A percentile compares a stretch with the other conserved stretches of the same genome.
Conservation (phyloP, 1,284 basidiomycete genomes). For the Meira miltonrushii region DNA sequence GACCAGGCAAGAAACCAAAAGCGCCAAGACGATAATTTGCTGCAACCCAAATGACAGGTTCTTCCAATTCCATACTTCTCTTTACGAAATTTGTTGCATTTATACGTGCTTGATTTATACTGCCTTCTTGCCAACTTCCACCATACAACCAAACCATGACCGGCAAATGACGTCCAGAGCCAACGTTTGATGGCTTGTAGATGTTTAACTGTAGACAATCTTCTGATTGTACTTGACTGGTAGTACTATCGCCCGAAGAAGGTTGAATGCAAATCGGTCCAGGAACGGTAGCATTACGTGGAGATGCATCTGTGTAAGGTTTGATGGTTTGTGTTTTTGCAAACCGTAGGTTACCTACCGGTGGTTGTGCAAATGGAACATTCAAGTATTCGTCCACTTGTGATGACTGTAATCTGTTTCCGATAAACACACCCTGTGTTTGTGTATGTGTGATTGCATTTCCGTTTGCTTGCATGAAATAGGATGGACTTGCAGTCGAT, state of each 20-base stretch:
- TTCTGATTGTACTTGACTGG: conserved; percentile 21
- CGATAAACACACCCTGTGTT: no score
- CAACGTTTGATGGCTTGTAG: conserved; percentile 16
- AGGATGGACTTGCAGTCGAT: no score
- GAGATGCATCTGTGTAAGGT: conserved; percentile 6
- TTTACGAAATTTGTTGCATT: conserved; percentile 30
- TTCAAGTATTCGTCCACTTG: not conserved
- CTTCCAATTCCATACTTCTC: conserved; percentile 18
- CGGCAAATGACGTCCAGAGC: conserved; percentile 13
- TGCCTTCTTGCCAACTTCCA: conserved; percentile 10
- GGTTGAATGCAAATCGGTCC: conserved; percentile 23
- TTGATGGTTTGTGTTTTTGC: conserved; percentile 19
- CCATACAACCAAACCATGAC: conserved; percentile 28
- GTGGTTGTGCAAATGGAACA: conserved; percentile 23
- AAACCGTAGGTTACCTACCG: conserved; percentile 24
- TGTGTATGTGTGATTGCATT: no score
- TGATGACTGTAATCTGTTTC: not conserved
- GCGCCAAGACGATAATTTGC: conserved; percentile 30
- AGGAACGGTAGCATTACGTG: conserved; percentile 17
- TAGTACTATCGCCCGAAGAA: conserved; percentile 13
- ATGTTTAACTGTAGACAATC: conserved; percentile 34
- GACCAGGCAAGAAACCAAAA: conserved; percentile 28
- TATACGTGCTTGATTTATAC: conserved; percentile 12
- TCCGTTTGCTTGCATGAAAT: no score
- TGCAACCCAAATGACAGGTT: conserved; percentile 31